Evolutionary conservation across 1,284 basidiomycete genomes (phyloP).

Genomic region (Ustilago trichophora): DNA sequence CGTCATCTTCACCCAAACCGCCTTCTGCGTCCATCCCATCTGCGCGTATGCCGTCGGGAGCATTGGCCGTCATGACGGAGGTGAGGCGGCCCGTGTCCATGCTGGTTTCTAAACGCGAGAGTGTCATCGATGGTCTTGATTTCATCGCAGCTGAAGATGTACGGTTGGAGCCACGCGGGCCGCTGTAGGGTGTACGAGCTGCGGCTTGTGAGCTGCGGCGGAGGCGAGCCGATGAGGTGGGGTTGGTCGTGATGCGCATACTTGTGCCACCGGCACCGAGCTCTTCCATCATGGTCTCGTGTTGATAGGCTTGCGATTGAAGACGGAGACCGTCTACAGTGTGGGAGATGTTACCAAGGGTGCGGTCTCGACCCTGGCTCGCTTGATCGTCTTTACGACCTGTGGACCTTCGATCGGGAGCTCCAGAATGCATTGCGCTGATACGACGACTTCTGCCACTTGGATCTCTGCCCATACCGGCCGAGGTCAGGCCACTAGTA

Average conservation of each 20-base stretch:
- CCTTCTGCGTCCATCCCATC: slow-evolving; percentile 14
- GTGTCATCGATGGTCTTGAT: slow-evolving; percentile 28
- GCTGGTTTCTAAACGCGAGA: slow-evolving; percentile 33
- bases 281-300: slow-evolving; percentile 43
- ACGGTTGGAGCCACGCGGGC: slow-evolving; percentile 29
- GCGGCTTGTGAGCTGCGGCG: slow-evolving; percentile 43
- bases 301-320: slow-evolving; percentile 29
- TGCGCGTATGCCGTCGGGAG: slow-evolving; percentile 9
- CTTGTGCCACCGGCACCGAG: slow-evolving; percentile 20
- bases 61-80: slow-evolving; percentile 10
- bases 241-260: slow-evolving; percentile 22
- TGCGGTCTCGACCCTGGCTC: slow-evolving; percentile 33
- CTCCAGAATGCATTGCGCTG: slow-evolving; percentile 42
- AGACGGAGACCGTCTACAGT: slow-evolving; percentile 45
- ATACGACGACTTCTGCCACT: slow-evolving; percentile 45
- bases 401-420: slow-evolving; percentile 23
- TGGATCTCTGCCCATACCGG: slow-evolving; percentile 38
- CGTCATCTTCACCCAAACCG: slow-evolving; percentile 14
- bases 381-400: slow-evolving; percentile 28
- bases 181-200: slow-evolving; percentile 39
- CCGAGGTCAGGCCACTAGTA: slow-evolving; percentile 25
- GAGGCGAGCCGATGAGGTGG: slow-evolving; percentile 21
- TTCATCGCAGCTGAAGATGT: slow-evolving; percentile 22
- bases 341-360: slow-evolving; percentile 42
- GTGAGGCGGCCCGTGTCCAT: slow-evolving; percentile 16